A percentile compares a stretch with the other conserved stretches of the same genome.
These are phyloP conservation scores for Colletotrichum siamense DNA, from an alignment of 2,329 filamentous ascomycete genomes.

Conservation along the genomic window DNA sequence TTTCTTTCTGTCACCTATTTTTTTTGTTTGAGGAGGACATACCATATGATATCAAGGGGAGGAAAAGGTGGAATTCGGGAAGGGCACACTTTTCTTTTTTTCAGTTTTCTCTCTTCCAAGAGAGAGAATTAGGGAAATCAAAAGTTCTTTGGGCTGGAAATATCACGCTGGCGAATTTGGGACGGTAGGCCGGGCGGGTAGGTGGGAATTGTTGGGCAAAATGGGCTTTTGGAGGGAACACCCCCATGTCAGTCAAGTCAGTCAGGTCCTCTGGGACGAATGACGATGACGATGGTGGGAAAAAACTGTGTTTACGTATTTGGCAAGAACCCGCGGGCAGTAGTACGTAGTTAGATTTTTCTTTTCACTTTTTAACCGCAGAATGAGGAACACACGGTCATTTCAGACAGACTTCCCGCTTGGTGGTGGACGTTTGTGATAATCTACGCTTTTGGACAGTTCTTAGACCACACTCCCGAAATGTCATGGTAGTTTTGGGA, in stretches of 20 bases:
- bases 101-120: neutral
- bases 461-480: neutral
- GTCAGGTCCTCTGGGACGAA: neutral
- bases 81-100: neutral
- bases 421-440: neutral
- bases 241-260: neutral
- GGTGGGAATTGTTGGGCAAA: neutral
- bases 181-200: neutral
- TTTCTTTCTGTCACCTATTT: neutral
- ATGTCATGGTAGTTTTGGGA: neutral
- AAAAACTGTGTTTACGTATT: neutral
- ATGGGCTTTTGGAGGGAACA: neutral
- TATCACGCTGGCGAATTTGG: neutral
- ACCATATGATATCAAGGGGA: slow-evolving; percentile 23
- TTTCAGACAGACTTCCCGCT: neutral
- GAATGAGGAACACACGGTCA: slow-evolving; percentile 10
- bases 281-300: neutral
- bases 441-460: neutral
- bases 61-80: slow-evolving; percentile 14
- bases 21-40: slow-evolving; percentile 17
- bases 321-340: neutral
- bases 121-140: neutral
- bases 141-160: neutral
- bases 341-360: slow-evolving; percentile 11
- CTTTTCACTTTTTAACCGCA: neutral